These are phyloP conservation scores for Tetrahymena borealis DNA, from an alignment of 73 alveolate genomes.

Conservation along the genomic window DNA sequence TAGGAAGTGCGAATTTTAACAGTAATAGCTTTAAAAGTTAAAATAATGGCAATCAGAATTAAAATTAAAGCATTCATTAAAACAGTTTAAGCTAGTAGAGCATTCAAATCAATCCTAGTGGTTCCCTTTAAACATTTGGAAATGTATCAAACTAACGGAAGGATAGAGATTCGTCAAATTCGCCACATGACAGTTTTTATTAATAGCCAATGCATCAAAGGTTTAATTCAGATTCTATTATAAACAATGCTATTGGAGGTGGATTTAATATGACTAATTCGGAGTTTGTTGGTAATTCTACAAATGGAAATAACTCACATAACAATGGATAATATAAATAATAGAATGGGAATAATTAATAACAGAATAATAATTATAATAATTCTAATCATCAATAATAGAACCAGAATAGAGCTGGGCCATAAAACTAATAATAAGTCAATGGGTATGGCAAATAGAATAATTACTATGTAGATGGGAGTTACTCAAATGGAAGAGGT, in stretches of 20 bases:
- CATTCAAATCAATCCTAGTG: not conserved
- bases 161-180: not conserved
- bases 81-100: not conserved
- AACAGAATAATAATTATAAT: too few species aligned
- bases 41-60: not conserved
- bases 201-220: not conserved
- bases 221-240: not conserved
- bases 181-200: not conserved
- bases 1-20: too few species aligned
- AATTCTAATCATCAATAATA: too few species aligned
- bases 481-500: too few species aligned
- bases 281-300: not conserved
- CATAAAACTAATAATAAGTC: too few species aligned
- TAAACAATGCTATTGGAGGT: not conserved
- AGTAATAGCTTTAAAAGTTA: not conserved
- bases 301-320: too few species aligned
- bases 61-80: not conserved
- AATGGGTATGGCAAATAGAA: too few species aligned
- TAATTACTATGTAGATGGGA: too few species aligned
- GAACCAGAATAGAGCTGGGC: too few species aligned
- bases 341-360: too few species aligned
- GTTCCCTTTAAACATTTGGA: not conserved
- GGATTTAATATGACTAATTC: not conserved
- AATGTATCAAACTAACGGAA: not conserved
- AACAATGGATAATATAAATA: too few species aligned